Evolutionary conservation across 2,329 filamentous ascomycete genomes (phyloP).

Genomic region (Fusarium paranaense): DNA sequence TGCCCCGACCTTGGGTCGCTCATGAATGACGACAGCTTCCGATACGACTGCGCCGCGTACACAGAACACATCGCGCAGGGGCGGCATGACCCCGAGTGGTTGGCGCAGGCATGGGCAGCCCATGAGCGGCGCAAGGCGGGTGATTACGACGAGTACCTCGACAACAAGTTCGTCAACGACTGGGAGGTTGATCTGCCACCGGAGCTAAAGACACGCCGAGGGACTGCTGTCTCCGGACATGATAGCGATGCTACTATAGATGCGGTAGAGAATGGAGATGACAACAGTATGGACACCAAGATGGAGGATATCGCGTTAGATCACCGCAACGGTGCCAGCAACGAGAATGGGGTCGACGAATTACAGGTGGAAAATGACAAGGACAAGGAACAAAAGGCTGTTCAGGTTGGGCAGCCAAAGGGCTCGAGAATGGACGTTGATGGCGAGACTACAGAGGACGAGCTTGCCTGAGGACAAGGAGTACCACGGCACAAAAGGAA

Average conservation of each 20-base stretch:
- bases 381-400: not conserved
- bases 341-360: slow-evolving; percentile 2
- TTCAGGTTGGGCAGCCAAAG: slow-evolving; percentile 1
- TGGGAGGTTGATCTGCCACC: slow-evolving; percentile 60
- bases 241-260: slow-evolving; percentile 29
- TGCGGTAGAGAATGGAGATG: not conserved
- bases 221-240: not conserved
- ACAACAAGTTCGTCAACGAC: slow-evolving; percentile 58
- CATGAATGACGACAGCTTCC: slow-evolving; percentile 61
- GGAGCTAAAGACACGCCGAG: slow-evolving; percentile 41
- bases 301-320: slow-evolving; percentile 4
- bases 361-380: not conserved
- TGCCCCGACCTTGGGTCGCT: slow-evolving; percentile 57
- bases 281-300: not conserved
- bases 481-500: not conserved
- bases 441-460: slow-evolving; percentile 10
- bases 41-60: slow-evolving; percentile 59
- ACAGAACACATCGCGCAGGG: slow-evolving; percentile 60
- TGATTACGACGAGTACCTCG: slow-evolving; percentile 61
- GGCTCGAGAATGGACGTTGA: slow-evolving; percentile 26
- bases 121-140: slow-evolving; percentile 61
- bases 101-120: slow-evolving; percentile 63
- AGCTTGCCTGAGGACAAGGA: not conserved
- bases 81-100: slow-evolving; percentile 65
- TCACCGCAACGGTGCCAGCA: not conserved